phyloP scores from a whole-genome alignment of 2,329 filamentous ascomycete species.

The Trichoderma sp. region DNA sequence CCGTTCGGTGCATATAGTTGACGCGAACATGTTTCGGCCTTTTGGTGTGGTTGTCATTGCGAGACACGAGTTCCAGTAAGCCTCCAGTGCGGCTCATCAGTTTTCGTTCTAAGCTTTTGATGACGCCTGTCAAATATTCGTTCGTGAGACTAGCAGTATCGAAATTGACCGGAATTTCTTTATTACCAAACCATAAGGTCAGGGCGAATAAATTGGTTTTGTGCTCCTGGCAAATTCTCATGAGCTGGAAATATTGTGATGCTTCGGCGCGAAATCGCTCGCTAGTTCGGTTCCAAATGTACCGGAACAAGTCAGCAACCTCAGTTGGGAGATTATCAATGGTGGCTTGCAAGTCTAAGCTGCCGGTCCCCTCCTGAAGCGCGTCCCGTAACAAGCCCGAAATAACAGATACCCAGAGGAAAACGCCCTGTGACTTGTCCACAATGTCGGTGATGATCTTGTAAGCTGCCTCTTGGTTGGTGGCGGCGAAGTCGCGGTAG shows the following conservation, averaged over 20 bases:
- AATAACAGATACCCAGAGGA: background rate
- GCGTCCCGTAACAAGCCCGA: background rate
- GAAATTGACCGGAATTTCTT: no score
- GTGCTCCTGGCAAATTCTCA: background rate
- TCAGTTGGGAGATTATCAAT: background rate
- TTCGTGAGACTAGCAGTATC: no score
- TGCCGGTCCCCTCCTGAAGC: background rate
- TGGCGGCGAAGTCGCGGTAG: background rate
- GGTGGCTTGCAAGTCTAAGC: background rate
- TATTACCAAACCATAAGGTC: background rate
- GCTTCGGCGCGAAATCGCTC: background rate
- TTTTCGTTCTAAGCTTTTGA: background rate
- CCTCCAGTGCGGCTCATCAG: background rate
- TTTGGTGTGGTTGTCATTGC: accelerated
- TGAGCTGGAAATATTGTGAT: background rate
- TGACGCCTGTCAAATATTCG: background rate
- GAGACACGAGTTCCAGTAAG: background rate
- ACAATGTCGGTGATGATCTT: background rate
- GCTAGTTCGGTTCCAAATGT: background rate
- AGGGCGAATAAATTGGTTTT: no score
- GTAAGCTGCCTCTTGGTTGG: accelerated
- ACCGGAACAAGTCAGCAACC: background rate
- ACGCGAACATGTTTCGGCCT: accelerated
- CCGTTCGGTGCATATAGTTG: background rate
- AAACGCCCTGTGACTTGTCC: background rate